phyloP scores from a whole-genome alignment of 768 basidiomycete genomes.

The Cystofilobasidium capitatum region DNA sequence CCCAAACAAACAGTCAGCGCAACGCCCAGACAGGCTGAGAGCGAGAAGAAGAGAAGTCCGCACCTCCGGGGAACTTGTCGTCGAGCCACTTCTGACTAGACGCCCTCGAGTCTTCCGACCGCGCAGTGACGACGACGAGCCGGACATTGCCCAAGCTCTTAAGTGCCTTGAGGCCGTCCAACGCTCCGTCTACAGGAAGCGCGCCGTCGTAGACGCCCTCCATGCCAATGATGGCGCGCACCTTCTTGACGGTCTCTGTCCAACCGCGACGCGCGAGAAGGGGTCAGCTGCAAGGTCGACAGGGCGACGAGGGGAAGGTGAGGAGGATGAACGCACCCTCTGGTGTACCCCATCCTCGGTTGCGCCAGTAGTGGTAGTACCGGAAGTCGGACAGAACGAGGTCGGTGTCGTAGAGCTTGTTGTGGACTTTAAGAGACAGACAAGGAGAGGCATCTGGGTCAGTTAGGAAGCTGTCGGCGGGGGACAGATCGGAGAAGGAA shows the following conservation, averaged over 20 bases:
- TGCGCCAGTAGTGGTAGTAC: conserved; percentile 22
- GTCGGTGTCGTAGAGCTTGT: conserved; percentile 11
- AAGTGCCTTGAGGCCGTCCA: background rate
- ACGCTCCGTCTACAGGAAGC: conserved; percentile 8
- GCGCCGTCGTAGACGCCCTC: conserved; percentile 12
- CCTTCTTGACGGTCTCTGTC: conserved; percentile 8
- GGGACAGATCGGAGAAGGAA: background rate
- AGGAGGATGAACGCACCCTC: background rate
- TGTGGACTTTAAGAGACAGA: conserved; percentile 10
- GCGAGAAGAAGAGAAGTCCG: background rate
- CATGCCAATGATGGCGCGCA: background rate
- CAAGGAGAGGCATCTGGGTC: background rate
- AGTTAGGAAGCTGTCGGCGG: background rate
- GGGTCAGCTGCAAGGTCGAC: background rate
- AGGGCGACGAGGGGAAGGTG: background rate
- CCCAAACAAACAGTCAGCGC: background rate
- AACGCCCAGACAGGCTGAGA: background rate
- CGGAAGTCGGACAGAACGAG: conserved; percentile 19
- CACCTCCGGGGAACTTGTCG: conserved; percentile 12
- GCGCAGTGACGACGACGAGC: conserved; percentile 23
- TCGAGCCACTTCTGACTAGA: conserved; percentile 10
- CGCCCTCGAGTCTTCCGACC: conserved; percentile 7
- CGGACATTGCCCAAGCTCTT: background rate
- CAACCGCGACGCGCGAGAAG: too few species aligned
- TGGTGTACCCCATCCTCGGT: conserved; percentile 21